Evolutionary conservation across 2,329 filamentous ascomycete genomes (phyloP), one percentile per base, ranked within the genome.

Genomic region (Botrytis galanthina): DNA sequence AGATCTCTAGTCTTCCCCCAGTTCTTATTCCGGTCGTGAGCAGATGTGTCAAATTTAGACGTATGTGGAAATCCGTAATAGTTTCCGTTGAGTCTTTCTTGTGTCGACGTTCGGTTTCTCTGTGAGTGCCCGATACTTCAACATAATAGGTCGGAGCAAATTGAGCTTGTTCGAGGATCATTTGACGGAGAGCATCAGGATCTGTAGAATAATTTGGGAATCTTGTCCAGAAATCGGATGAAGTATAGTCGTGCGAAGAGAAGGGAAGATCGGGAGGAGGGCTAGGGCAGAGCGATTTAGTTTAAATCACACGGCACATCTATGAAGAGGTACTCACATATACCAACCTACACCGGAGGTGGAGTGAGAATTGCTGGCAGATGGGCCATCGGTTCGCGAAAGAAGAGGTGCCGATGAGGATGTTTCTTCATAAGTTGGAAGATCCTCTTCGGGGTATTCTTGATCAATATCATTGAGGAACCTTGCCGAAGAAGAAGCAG

Each of bases 21-120:
- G 79, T 78, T 29, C 84, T 83, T 74, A 87, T 83, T 29, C 62
- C 61, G 8, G 84, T 80, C 78, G 86, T 87, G 22, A 91, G 84
- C 57, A 89, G 86, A 7, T 87, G 85, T 2, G 88, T 89, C 76
- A 92, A 82, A 73, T 91, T 88, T 74, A 91, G 81, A 32, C 82
- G 82, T 72, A 91, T 81, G 78, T 88, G 86, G 77, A 92, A 92
- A 79, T 92, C 90, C 35, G 85, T 85, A 10, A 89, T 81, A 46
- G 78, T 83, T 78, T 87, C 84, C 57, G 79, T 82, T 76, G 86
- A 84, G n/a, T 83, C 83, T 78, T 86, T 86, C 75, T 84, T 76
- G 70, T 77, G 74, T 35, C 75, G 74, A 20, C 75, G 73, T 22
- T 73, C 63, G 18, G 78, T 81, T 70, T 81, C 78, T 35, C 74